phyloP scores from a whole-genome alignment of 2,329 filamentous ascomycete species.

The Fusarium sublunatum region DNA sequence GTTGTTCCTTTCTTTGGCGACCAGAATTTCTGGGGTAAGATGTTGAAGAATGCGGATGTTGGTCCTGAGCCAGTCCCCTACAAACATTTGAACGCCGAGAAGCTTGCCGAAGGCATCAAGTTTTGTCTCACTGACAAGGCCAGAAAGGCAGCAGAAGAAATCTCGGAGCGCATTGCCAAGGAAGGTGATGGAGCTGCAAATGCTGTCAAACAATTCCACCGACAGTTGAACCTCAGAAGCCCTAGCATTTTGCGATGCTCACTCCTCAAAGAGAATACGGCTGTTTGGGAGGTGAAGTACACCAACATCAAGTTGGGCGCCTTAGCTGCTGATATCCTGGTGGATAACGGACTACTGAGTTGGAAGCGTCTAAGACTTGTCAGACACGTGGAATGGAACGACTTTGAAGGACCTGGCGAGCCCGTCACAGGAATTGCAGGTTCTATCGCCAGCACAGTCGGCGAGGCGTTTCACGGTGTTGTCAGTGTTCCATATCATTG shows the following conservation, averaged over 20 bases:
- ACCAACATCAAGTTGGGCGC: constrained; percentile 70
- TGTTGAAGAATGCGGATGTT: constrained; percentile 72
- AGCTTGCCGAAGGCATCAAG: constrained; percentile 76
- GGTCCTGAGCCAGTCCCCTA: constrained; percentile 76
- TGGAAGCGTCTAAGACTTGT: constrained; percentile 73
- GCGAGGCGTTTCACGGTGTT: constrained; percentile 70
- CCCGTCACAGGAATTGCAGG: constrained; percentile 74
- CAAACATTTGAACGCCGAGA: constrained; percentile 72
- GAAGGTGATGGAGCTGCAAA: constrained; percentile 77
- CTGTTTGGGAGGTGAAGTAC: constrained; percentile 73
- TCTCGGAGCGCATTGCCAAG: constrained; percentile 69
- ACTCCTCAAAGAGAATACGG: constrained; percentile 70
- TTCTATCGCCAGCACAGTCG: constrained; percentile 68
- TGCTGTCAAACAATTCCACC: constrained; percentile 74
- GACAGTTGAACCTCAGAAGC: constrained; percentile 64
- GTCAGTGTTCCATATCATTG: constrained; percentile 72
- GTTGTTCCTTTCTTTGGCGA: constrained; percentile 85
- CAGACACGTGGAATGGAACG: constrained; percentile 78
- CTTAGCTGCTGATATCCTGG: constrained; percentile 73
- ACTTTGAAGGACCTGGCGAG: constrained; percentile 80
- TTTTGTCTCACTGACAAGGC: constrained; percentile 73
- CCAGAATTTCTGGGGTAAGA: constrained; percentile 81
- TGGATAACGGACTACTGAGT: constrained; percentile 68
- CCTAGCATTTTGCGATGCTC: constrained; percentile 72
- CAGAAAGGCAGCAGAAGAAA: constrained; percentile 64